Evolutionary conservation across 1,284 basidiomycete species (phyloP), one percentile per base, ranked within the genome.

Genomic region (Ganoderma lingzhi): DNA sequence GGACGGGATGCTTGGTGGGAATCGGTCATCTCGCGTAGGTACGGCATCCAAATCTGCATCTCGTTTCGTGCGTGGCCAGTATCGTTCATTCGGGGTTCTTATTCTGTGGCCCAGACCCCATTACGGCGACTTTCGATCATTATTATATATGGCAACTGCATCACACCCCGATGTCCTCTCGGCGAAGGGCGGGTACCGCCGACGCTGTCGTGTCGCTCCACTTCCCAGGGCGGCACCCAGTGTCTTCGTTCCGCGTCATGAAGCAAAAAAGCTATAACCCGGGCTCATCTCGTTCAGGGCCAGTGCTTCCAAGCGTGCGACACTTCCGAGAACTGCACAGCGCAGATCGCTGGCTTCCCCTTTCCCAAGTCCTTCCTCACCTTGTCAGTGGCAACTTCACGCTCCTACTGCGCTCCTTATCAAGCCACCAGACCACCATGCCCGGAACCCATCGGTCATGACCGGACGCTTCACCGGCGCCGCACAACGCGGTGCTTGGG

Each of bases 31-130:
- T 73, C 64, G 66, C 69, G 59, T 69, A 69, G n/a, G 60, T 63
- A 59, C 70, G 65, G 70, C 62, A 71, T 68, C 66, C 60, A 41
- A 73, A 72, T 73, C 73, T 73, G 66, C 69, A 76, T 76, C 75
- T 76, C 75, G 71, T 67, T 56, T 55, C 70, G 41, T 67, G 67
- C 70, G 70, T 70, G 71, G 66, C 71, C 71, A 72, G 70, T 74
- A 23, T 75, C 71, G 60, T 28, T 61, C 39, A 42, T 42, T 61
- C 23, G 74, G 73, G 72, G 73, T 70, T 70, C 56, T 69, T 61
- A 69, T 68, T 68, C 63, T 62, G 70, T 42, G 59, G 59, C 59
- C 59, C 23, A 61, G 59, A 42, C 59, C 53, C 30, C 59, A 42
- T 19, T 42, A 39, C 23, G 23, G 59, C 59, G 15, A 19, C 53